Evolutionary conservation across 192 early-diverging fungal species (phyloP), one percentile per base, ranked within the genome.

Genomic region (Rhizoclosmatium globosum): DNA sequence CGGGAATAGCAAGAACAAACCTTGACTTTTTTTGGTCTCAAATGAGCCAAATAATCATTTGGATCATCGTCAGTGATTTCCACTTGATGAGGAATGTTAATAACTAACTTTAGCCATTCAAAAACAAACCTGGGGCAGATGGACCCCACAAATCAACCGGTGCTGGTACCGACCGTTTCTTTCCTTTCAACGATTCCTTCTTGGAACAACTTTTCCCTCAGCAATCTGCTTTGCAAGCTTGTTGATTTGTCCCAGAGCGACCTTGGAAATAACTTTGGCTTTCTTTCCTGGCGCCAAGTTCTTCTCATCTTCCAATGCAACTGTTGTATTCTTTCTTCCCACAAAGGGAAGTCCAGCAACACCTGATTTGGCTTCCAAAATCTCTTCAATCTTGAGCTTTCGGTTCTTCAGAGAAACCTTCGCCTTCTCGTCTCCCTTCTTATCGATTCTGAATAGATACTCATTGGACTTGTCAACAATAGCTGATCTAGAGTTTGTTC

Each of bases 361-460:
- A 43, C 86, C 90, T 43, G 94, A 94, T 48, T 91, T 87, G 46
- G 89, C 85, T 15, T 85, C 87, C 38, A 99, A 84, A 81, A 99
- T 96, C 77, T 96, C 88, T 70, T 99, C 95, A 69, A 96, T 90
- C 41, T 85, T 86, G 31, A 97, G 89, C 65, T 87, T 77, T 45
- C 77, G 76, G 76, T 67, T 60, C 53, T 79, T 79, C 2, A 69
- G n/a, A 7, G 79, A 62, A 43, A 72, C 38, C 23, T 69, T 76
- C 0, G 47, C 44, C 50, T 66, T 72, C 42, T 71, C 70, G 47
- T 31, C 47, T 58, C 70, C 70, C 13, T 47, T 66, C 66, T 84
- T 90, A 80, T 96, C 95, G 65, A 93, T 85, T 9, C 82, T 84
- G 80, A 96, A 96, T 41, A 94, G 85, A n/a, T 79, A 76, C 44